Conservation (phyloP, 441 rosid species). For the Codiaeum variegatum region DNA sequence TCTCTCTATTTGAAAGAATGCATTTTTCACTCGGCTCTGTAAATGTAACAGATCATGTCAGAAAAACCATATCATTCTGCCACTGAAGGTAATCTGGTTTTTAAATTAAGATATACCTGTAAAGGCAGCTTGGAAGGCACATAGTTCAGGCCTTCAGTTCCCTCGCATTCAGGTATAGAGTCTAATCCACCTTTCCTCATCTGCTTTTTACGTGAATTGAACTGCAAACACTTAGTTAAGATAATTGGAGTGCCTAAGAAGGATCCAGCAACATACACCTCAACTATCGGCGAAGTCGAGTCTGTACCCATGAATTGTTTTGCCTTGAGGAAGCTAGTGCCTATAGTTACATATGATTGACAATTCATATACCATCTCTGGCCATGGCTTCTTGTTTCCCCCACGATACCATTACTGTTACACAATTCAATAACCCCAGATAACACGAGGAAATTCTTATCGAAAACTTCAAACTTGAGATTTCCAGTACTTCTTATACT, state of each 20-base stretch:
- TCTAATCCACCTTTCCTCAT: conserved; percentile 48
- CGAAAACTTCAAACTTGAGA: conserved; percentile 63
- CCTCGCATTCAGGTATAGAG: conserved; percentile 62
- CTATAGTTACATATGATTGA: conserved; percentile 38
- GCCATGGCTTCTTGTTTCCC: conserved; percentile 40
- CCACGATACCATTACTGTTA: conserved; percentile 35
- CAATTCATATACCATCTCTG: conserved; percentile 69
- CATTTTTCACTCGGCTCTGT: neutral
- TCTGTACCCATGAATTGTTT: conserved; percentile 41
- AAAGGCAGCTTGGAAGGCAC: conserved; percentile 31
- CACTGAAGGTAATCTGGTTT: neutral
- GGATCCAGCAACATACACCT: conserved; percentile 76
- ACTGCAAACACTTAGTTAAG: conserved; percentile 62
- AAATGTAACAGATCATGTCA: neutral
- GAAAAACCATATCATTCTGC: neutral
- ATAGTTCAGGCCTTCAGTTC: conserved; percentile 39
- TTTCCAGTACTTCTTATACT: conserved; percentile 60
- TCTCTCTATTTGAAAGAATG: neutral
- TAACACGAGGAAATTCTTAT: conserved; percentile 42
- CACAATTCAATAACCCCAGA: conserved; percentile 58
- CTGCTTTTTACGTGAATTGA: conserved; percentile 44
- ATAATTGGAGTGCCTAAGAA: conserved; percentile 66
- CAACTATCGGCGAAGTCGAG: conserved; percentile 42
- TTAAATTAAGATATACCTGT: conserved; percentile 36
- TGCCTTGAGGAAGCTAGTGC: conserved; percentile 51